Evolutionary conservation across 305 asterid genomes (phyloP).

Genomic region (Caryopteris hybrid): DNA sequence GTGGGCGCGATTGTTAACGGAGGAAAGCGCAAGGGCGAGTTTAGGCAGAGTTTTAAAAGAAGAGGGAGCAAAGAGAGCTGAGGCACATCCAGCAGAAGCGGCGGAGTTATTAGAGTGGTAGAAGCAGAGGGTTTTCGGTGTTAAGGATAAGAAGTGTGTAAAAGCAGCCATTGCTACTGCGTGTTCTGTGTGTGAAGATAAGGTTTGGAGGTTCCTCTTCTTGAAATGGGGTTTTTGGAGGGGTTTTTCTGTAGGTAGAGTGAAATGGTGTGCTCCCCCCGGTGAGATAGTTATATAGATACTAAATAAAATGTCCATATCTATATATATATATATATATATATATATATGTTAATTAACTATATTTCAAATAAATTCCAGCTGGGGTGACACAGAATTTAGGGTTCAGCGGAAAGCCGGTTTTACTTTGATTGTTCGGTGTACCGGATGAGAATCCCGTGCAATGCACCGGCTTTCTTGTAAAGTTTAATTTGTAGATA

Average conservation of each 20-base stretch:
- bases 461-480: too few species aligned
- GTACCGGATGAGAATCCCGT: too few species aligned
- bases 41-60: conserved; percentile 41
- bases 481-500: too few species aligned
- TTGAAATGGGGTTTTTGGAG: not conserved
- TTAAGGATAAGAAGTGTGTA: conserved; percentile 45
- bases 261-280: too few species aligned
- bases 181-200: conserved; percentile 23
- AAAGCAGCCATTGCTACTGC: conserved; percentile 41
- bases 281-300: too few species aligned
- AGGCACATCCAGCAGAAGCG: conserved; percentile 27
- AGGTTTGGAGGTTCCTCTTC: conserved; percentile 16
- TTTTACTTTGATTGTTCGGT: too few species aligned
- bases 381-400: too few species aligned
- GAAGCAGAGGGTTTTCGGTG: conserved; percentile 55
- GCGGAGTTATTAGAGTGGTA: conserved; percentile 29
- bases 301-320: too few species aligned
- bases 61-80: conserved; percentile 29
- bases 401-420: too few species aligned
- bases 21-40: conserved; percentile 23
- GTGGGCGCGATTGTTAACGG: conserved; percentile 6
- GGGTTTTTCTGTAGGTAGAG: not conserved
- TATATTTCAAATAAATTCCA: too few species aligned
- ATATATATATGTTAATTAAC: too few species aligned
- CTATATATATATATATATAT: too few species aligned